Conservation (phyloP, 306 rosid genomes). For the Psophocarpus tetragonolobus region DNA sequence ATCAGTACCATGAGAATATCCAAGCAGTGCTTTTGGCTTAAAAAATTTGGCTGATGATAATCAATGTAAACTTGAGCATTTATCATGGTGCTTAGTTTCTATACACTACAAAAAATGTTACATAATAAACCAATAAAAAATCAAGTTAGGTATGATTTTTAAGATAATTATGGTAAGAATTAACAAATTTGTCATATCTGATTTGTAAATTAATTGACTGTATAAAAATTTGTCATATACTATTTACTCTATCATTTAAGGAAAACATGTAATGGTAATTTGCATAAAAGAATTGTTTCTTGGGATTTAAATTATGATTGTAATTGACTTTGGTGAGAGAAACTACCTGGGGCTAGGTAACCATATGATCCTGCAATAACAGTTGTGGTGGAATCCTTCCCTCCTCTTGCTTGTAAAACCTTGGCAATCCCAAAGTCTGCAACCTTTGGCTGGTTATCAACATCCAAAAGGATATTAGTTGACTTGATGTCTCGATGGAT, state of each 20-base stretch:
- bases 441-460: conserved; percentile 82
- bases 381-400: conserved; percentile 84
- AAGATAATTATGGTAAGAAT: background rate
- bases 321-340: conserved; percentile 21
- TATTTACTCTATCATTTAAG: background rate
- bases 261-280: conserved; percentile 1
- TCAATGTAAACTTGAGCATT: conserved; percentile 9
- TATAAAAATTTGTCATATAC: background rate
- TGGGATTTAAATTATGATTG: background rate
- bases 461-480: conserved; percentile 83
- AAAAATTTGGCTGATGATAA: background rate
- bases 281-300: background rate
- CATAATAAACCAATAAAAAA: background rate
- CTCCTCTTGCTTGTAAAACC: conserved; percentile 90
- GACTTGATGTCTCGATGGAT: conserved; percentile 93
- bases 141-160: background rate
- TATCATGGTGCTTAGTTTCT: background rate
- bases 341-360: conserved; percentile 91
- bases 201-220: background rate
- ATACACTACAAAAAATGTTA: background rate
- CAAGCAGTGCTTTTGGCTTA: background rate
- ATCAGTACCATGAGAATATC: conserved; percentile 3
- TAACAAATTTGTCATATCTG: background rate
- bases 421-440: conserved; percentile 98
- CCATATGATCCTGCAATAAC: conserved; percentile 94